phyloP scores from a whole-genome alignment of 2,329 filamentous ascomycete genomes.

The Aureobasidium sp. region DNA sequence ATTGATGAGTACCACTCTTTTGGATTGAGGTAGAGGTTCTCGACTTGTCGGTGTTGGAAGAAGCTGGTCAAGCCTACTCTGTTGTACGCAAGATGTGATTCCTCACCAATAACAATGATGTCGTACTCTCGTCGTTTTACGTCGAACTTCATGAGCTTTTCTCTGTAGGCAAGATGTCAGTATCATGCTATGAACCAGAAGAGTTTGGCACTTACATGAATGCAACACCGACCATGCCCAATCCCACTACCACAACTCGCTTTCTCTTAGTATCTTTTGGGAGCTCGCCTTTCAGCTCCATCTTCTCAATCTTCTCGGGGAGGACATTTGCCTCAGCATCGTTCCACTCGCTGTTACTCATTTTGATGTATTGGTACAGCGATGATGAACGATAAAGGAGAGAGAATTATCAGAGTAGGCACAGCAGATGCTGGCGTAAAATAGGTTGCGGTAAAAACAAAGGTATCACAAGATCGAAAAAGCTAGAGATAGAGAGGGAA shows the following conservation, averaged over 20 bases:
- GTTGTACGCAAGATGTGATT: conserved; percentile 83
- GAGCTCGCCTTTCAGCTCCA: conserved; percentile 29
- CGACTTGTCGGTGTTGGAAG: conserved; percentile 77
- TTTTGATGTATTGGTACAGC: conserved; percentile 17
- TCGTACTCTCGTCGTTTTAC: conserved; percentile 68
- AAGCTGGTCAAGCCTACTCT: conserved; percentile 83
- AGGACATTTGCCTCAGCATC: conserved; percentile 40
- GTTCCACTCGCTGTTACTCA: conserved; percentile 42
- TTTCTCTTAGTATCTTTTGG: conserved; percentile 44
- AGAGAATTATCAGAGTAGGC: neutral
- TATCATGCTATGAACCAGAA: neutral
- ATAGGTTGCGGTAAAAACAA: neutral
- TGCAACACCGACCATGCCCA: conserved; percentile 87
- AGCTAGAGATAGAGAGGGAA: conserved; percentile 3
- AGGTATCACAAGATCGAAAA: conserved; percentile 1
- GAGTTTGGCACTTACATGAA: conserved; percentile 60
- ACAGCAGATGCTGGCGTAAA: conserved; percentile 6
- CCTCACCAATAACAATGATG: conserved; percentile 80
- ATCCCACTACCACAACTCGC: conserved; percentile 71
- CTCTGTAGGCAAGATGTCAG: conserved; percentile 45
- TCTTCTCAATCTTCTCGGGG: conserved; percentile 36
- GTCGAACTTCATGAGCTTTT: conserved; percentile 83
- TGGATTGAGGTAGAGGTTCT: conserved; percentile 83
- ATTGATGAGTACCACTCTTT: conserved; percentile 70
- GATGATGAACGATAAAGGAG: neutral